phyloP scores from a whole-genome alignment of 129 eudicot genomes.

The Tanacetum coccineum region DNA sequence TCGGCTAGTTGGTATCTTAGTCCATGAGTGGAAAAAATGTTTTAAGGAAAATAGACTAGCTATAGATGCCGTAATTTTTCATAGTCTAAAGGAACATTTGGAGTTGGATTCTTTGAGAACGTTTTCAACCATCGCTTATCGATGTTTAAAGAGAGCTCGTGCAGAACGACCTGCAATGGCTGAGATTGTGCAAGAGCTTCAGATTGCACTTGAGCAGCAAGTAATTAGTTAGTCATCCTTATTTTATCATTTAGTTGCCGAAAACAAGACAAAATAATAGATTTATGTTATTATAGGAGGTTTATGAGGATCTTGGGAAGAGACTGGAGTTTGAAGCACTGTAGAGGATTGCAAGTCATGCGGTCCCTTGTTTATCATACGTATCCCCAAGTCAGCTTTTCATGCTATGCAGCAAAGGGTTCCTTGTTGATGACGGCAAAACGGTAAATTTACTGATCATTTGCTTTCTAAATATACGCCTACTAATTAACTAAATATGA shows the following conservation, averaged over 20 bases:
- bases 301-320: no score
- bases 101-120: no score
- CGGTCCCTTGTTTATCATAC: constrained; percentile 4
- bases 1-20: no score
- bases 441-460: not conserved
- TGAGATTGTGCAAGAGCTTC: not conserved
- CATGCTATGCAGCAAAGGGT: constrained; percentile 1
- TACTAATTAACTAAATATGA: no score
- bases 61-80: no score
- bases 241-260: no score
- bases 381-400: not conserved
- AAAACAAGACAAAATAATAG: no score
- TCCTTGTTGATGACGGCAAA: constrained; percentile 12
- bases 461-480: not conserved
- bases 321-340: not conserved
- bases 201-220: constrained; percentile 12
- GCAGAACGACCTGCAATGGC: not conserved
- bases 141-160: not conserved
- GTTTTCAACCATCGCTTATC: no score
- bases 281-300: not conserved
- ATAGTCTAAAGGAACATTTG: not conserved
- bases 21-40: no score
- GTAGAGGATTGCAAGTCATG: constrained; percentile 2
- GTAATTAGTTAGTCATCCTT: not conserved
- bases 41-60: no score